A percentile compares a stretch with the other conserved stretches of the same genome.
Conservation (phyloP, 768 basidiomycete genomes). For the Erythrobasidium yunnanense region DNA sequence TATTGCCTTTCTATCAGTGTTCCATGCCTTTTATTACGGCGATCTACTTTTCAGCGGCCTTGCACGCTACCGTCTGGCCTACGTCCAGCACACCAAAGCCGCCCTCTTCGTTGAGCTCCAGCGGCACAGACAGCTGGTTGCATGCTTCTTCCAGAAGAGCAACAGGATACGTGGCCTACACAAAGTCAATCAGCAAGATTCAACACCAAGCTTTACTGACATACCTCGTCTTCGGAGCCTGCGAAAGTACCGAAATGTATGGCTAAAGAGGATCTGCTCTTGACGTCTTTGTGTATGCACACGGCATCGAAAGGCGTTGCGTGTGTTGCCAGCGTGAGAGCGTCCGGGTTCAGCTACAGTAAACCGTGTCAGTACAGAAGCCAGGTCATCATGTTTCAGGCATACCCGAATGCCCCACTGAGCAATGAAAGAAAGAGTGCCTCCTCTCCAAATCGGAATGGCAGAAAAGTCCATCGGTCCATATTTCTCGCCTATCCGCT, state of each 20-base stretch:
- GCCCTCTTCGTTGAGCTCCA: slow-evolving; percentile 40
- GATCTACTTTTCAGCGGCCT: no score
- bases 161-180: slow-evolving; percentile 9
- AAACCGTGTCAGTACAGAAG: background rate
- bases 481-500: slow-evolving; percentile 44
- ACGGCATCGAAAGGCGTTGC: slow-evolving; percentile 46
- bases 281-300: slow-evolving; percentile 43
- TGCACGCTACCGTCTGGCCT: slow-evolving; percentile 36
- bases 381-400: background rate
- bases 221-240: slow-evolving; percentile 45
- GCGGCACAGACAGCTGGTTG: slow-evolving; percentile 23
- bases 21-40: no score
- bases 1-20: background rate
- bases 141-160: slow-evolving; percentile 33
- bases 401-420: slow-evolving; percentile 43
- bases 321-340: slow-evolving; percentile 43
- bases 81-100: slow-evolving; percentile 44
- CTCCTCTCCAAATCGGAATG: slow-evolving; percentile 48
- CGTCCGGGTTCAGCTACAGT: slow-evolving; percentile 38
- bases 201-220: slow-evolving; percentile 40
- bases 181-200: background rate
- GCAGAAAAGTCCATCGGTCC: slow-evolving; percentile 46
- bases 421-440: slow-evolving; percentile 44
- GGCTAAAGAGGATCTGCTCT: slow-evolving; percentile 30
- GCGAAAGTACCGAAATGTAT: slow-evolving; percentile 49